Percentiles rank a stretch among this genome's conserved stretches.
Evolutionary conservation across 805 yeast genomes (phyloP).

Genomic region (Saccharomyces paradoxus): DNA sequence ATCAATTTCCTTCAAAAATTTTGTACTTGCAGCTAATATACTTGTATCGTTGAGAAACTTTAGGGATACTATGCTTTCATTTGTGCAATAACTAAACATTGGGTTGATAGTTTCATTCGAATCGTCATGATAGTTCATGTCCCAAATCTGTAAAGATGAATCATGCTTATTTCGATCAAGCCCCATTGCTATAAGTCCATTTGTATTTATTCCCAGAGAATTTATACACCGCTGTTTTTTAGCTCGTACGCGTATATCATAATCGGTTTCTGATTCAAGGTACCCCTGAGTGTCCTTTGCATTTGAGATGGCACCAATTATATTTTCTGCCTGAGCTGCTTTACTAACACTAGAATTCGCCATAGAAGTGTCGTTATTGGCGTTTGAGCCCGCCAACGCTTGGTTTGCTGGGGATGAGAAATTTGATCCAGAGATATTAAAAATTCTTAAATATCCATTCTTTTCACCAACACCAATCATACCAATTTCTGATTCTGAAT

Average conservation of each 20-base stretch:
- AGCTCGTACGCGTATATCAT: constrained; percentile 37
- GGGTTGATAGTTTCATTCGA: constrained; percentile 49
- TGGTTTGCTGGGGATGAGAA: constrained; percentile 1
- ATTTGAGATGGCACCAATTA: constrained; percentile 5
- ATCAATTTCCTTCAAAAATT: constrained; percentile 71
- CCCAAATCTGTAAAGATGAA: constrained; percentile 73
- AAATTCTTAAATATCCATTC: constrained; percentile 56
- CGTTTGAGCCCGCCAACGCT: constrained; percentile 10
- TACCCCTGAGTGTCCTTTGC: constrained; percentile 4
- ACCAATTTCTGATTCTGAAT: constrained; percentile 49
- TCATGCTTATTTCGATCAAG: constrained; percentile 72
- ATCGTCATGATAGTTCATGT: constrained; percentile 51
- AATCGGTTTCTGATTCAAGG: constrained; percentile 12
- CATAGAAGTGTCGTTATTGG: neutral
- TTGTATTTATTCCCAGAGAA: constrained; percentile 57
- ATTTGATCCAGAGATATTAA: constrained; percentile 41
- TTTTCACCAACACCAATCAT: constrained; percentile 66
- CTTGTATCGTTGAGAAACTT: constrained; percentile 55
- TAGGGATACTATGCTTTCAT: constrained; percentile 67
- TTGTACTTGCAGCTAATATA: constrained; percentile 67
- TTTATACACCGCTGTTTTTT: constrained; percentile 70
- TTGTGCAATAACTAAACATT: constrained; percentile 49
- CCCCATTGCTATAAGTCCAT: constrained; percentile 66
- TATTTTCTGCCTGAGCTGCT: constrained; percentile 18
- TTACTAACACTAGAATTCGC: constrained; percentile 12